phyloP scores from a whole-genome alignment of 345 rosid genomes.

The Eucalyptus marginata region DNA sequence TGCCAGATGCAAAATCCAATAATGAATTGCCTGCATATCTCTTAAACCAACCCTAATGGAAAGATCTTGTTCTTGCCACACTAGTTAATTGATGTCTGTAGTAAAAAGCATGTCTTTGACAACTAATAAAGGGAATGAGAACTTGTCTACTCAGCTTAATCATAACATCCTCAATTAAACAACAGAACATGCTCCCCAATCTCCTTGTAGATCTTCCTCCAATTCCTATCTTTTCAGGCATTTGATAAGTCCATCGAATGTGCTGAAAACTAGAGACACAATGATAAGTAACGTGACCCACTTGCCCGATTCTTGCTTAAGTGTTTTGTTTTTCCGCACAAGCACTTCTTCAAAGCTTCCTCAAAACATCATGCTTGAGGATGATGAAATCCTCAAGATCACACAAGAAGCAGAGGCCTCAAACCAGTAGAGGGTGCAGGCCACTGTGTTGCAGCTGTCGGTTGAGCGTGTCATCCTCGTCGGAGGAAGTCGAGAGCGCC shows the following conservation, averaged over 20 bases:
- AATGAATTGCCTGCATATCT: neutral
- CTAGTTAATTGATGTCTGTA: neutral
- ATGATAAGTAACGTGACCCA: conserved; percentile 5
- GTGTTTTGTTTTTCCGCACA: neutral
- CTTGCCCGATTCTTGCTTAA: neutral
- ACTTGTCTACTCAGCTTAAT: neutral
- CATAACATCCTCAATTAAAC: conserved; percentile 1
- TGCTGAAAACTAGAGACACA: neutral
- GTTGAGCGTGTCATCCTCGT: conserved; percentile 58
- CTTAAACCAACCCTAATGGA: neutral
- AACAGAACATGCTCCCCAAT: neutral
- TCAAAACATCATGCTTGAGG: neutral
- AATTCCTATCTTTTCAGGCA: neutral
- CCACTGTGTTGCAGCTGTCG: conserved; percentile 68
- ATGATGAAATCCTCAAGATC: neutral
- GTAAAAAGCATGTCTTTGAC: neutral
- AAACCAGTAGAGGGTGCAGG: conserved; percentile 30
- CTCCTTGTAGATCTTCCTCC: neutral
- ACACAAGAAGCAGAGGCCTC: conserved; percentile 32
- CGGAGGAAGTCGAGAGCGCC: conserved; percentile 35
- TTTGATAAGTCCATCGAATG: neutral
- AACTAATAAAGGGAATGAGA: neutral
- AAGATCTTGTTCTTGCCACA: neutral
- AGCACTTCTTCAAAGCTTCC: neutral
- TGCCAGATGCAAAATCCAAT: neutral